phyloP scores from a whole-genome alignment of 768 basidiomycete species.

The Guyanaporus albipodus region DNA sequence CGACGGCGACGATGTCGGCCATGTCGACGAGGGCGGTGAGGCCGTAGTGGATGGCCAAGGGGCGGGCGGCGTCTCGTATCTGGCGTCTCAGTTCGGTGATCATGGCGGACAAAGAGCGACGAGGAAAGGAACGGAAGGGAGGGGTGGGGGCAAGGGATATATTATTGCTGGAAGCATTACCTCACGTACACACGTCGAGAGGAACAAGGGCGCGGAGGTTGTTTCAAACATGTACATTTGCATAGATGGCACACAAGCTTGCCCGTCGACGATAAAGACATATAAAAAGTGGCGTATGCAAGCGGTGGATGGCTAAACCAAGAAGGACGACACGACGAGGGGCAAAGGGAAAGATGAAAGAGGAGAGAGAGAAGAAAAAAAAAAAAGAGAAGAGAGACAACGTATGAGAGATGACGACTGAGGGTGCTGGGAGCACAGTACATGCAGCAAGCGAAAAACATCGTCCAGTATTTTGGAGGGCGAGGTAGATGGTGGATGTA shows the following conservation, averaged over 20 bases:
- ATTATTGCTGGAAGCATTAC: slow-evolving; percentile 14
- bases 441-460: slow-evolving; percentile 26
- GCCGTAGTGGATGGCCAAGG: slow-evolving; percentile 36
- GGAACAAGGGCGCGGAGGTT: slow-evolving; percentile 8
- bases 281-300: slow-evolving; percentile 31
- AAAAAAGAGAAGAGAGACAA: slow-evolving; percentile 1
- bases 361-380: not conserved
- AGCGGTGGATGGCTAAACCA: slow-evolving; percentile 19
- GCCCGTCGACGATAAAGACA: slow-evolving; percentile 31
- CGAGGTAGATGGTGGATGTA: slow-evolving; percentile 21
- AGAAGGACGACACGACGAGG: slow-evolving; percentile 6
- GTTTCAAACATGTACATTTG: slow-evolving; percentile 30
- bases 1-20: slow-evolving; percentile 49
- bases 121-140: not conserved
- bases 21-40: slow-evolving; percentile 54
- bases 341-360: not conserved
- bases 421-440: slow-evolving; percentile 11
- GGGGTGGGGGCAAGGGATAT: no score
- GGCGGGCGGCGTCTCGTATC: slow-evolving; percentile 28
- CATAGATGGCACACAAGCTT: slow-evolving; percentile 23
- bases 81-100: slow-evolving; percentile 28
- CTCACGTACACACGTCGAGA: slow-evolving; percentile 8
- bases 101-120: slow-evolving; percentile 14
- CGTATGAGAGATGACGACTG: slow-evolving; percentile 7
- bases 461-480: slow-evolving; percentile 27